Conservation (phyloP, 805 yeast genomes). For the Wickerhamiella vanderwaltii region DNA sequence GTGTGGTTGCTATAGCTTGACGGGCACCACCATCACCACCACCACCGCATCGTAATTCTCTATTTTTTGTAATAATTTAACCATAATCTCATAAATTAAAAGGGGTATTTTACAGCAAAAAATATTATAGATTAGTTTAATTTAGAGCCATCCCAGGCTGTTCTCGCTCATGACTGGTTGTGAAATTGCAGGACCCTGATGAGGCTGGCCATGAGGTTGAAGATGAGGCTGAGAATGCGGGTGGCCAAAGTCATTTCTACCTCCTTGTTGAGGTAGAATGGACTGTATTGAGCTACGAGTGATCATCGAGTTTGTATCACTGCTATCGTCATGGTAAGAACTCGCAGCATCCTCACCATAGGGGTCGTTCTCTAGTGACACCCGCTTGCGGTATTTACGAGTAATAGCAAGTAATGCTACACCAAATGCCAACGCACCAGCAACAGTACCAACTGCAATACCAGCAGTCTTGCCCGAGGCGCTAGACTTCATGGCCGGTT, state of each 20-base stretch:
- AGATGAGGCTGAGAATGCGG: slow-evolving; percentile 1
- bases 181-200: slow-evolving; percentile 12
- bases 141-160: slow-evolving; percentile 16
- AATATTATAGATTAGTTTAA: neutral
- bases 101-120: slow-evolving; percentile 7
- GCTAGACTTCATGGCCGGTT: slow-evolving; percentile 27
- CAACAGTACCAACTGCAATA: slow-evolving; percentile 69
- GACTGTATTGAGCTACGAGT: slow-evolving; percentile 6
- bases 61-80: neutral
- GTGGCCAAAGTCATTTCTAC: neutral
- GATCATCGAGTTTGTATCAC: slow-evolving; percentile 6
- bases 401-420: slow-evolving; percentile 36
- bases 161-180: slow-evolving; percentile 17
- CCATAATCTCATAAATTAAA: neutral
- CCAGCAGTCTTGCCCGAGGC: slow-evolving; percentile 47
- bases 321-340: slow-evolving; percentile 12
- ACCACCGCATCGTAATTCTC: neutral
- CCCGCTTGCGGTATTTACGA: slow-evolving; percentile 12
- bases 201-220: neutral
- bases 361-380: slow-evolving; percentile 6
- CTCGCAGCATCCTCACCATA: slow-evolving; percentile 2
- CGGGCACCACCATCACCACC: neutral
- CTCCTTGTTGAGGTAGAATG: slow-evolving; percentile 10
- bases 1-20: slow-evolving; percentile 32
- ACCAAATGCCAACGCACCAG: slow-evolving; percentile 60